Evolutionary conservation across 345 rosid genomes (phyloP).

Genomic region (Toxicodendron radicans): DNA sequence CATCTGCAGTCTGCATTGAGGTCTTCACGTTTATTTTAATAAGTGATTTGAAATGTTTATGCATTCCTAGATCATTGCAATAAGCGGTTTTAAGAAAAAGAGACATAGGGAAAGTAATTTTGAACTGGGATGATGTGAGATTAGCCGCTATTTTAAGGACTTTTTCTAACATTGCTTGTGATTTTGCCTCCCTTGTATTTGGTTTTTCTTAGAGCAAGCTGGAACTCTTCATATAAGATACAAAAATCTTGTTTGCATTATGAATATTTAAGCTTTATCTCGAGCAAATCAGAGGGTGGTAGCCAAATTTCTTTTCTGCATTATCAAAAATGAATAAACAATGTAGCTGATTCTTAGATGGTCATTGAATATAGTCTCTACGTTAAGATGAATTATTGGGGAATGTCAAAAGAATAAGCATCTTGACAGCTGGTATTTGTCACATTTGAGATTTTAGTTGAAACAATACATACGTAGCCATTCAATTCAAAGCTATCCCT

Average conservation of each 20-base stretch:
- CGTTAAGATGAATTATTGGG: background rate
- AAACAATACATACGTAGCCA: background rate
- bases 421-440: slow-evolving; percentile 12
- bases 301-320: background rate
- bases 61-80: too few relatives aligned
- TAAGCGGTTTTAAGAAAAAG: too few relatives aligned
- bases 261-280: background rate
- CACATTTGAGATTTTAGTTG: background rate
- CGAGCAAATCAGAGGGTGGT: background rate
- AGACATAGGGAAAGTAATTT: too few relatives aligned
- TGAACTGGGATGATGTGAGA: too few relatives aligned
- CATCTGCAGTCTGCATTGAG: background rate
- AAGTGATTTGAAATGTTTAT: too few relatives aligned
- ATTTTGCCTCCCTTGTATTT: background rate
- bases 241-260: background rate
- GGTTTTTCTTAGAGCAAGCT: background rate
- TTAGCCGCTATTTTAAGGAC: too few relatives aligned
- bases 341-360: too few relatives aligned
- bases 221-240: background rate
- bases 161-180: too few relatives aligned
- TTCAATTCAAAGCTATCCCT: slow-evolving; percentile 1
- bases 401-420: background rate
- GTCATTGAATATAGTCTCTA: background rate
- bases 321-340: too few relatives aligned
- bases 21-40: background rate